Conservation (phyloP, 2,329 filamentous ascomycete genomes). For the Coniochaeta ligniaria region DNA sequence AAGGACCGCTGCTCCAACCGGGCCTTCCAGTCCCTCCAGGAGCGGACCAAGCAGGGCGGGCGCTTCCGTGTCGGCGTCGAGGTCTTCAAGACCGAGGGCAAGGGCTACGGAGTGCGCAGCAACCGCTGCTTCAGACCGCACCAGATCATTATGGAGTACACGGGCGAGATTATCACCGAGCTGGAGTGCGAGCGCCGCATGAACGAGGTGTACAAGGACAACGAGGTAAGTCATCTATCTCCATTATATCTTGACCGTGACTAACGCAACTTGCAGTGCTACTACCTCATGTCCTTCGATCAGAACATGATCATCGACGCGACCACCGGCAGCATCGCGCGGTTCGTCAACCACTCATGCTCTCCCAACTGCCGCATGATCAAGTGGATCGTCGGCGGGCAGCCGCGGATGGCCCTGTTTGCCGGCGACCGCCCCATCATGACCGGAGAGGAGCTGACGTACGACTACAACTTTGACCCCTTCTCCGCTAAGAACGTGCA, state of each 20-base stretch:
- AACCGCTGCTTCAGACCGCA: constrained; percentile 81
- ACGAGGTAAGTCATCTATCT: constrained; percentile 56
- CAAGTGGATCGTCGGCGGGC: constrained; percentile 91
- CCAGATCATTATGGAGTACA: constrained; percentile 98
- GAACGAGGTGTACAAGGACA: constrained; percentile 89
- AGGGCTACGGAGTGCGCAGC: constrained; percentile 85
- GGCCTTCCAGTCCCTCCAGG: constrained; percentile 72
- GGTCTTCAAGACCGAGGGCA: constrained; percentile 81
- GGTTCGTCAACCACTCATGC: constrained; percentile 97
- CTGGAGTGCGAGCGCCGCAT: constrained; percentile 89
- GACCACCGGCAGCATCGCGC: constrained; percentile 88
- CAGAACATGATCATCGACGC: constrained; percentile 99
- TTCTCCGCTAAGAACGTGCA: constrained; percentile 64
- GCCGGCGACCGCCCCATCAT: constrained; percentile 83
- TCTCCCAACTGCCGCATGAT: constrained; percentile 96
- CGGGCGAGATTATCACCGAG: constrained; percentile 94
- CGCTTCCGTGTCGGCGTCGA: constrained; percentile 92
- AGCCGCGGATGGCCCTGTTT: constrained; percentile 94
- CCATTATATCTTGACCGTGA: constrained; percentile 6
- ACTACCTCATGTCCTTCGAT: constrained; percentile 98
- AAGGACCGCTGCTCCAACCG: constrained; percentile 75
- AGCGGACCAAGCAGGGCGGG: constrained; percentile 68
- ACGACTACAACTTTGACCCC: constrained; percentile 75
- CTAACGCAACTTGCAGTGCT: constrained; percentile 55
- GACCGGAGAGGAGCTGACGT: constrained; percentile 93